Conservation (phyloP, 768 basidiomycete genomes). For the Cystobasidium tubakii region DNA sequence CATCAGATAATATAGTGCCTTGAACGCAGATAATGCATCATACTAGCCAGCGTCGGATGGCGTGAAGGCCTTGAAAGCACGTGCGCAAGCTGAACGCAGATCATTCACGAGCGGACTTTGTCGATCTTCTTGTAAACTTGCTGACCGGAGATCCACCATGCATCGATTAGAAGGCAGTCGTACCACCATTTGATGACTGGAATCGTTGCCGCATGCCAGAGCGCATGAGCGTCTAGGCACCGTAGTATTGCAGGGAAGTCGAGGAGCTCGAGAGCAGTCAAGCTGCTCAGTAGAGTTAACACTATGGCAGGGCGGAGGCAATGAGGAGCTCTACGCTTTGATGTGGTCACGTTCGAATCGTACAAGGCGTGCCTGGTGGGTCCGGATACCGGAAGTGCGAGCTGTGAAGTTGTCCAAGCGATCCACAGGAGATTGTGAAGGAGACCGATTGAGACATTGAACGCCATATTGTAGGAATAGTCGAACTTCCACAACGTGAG, state of each 20-base stretch:
- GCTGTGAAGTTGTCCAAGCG: constrained; percentile 60
- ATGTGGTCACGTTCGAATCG: constrained; percentile 48
- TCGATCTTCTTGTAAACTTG: constrained; percentile 14
- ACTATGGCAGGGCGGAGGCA: constrained; percentile 49
- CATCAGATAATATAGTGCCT: no score
- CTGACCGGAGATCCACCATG: constrained; percentile 48
- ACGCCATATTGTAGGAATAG: constrained; percentile 86
- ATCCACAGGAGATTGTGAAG: constrained; percentile 77
- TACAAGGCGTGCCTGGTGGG: constrained; percentile 54
- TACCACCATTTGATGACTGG: constrained; percentile 78
- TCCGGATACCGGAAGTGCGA: constrained; percentile 55
- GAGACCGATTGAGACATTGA: constrained; percentile 71
- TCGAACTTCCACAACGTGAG: constrained; percentile 70
- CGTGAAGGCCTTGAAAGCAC: no score
- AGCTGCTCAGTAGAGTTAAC: constrained; percentile 64
- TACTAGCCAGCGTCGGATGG: no score
- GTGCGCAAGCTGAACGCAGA: neutral
- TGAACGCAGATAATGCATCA: no score
- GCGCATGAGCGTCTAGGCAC: constrained; percentile 76
- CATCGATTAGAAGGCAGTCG: constrained; percentile 68
- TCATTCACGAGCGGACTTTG: constrained; percentile 1
- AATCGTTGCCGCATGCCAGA: constrained; percentile 86
- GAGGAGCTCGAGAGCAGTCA: constrained; percentile 74
- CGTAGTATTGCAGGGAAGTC: constrained; percentile 76
- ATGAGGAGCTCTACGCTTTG: constrained; percentile 46